Percentiles rank a stretch among this genome's conserved stretches.
These are phyloP conservation scores for Myxozyma nipponensis DNA, from an alignment of 805 yeast genomes.

Conservation along the genomic window DNA sequence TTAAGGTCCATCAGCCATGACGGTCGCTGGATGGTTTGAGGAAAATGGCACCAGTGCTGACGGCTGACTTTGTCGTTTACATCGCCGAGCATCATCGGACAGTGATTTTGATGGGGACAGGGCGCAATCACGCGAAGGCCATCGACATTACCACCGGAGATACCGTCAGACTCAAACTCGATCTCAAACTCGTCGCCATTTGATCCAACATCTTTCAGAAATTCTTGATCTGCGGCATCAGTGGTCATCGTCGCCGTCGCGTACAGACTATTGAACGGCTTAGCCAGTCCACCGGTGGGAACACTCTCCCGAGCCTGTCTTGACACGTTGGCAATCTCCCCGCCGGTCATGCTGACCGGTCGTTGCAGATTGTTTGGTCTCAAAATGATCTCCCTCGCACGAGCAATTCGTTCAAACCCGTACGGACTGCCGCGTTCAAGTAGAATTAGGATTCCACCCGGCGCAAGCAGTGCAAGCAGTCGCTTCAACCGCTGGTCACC, in stretches of 20 bases:
- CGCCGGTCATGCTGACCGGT: neutral
- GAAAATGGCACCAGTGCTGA: constrained; percentile 71
- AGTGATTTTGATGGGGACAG: constrained; percentile 78
- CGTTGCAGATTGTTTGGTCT: constrained; percentile 49
- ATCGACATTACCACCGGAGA: constrained; percentile 41
- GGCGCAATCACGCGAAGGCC: constrained; percentile 78
- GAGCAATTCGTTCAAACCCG: constrained; percentile 83
- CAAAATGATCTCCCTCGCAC: constrained; percentile 87
- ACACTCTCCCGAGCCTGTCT: neutral
- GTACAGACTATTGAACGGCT: neutral
- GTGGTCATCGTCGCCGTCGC: neutral
- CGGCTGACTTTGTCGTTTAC: constrained; percentile 52
- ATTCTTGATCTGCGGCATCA: neutral
- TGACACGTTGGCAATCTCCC: neutral
- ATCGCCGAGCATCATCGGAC: constrained; percentile 82
- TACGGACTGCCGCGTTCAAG: constrained; percentile 85
- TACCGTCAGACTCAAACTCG: constrained; percentile 11
- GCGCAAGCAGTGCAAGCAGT: constrained; percentile 59
- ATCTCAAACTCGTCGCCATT: constrained; percentile 3
- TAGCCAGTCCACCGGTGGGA: neutral
- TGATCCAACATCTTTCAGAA: neutral
- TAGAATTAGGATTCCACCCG: constrained; percentile 74
- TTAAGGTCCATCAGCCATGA: constrained; percentile 76
- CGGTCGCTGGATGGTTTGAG: constrained; percentile 71
- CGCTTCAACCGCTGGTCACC: constrained; percentile 64